phyloP scores from a whole-genome alignment of 2,329 filamentous ascomycete species.

The Sporothrix euskadiensis region DNA sequence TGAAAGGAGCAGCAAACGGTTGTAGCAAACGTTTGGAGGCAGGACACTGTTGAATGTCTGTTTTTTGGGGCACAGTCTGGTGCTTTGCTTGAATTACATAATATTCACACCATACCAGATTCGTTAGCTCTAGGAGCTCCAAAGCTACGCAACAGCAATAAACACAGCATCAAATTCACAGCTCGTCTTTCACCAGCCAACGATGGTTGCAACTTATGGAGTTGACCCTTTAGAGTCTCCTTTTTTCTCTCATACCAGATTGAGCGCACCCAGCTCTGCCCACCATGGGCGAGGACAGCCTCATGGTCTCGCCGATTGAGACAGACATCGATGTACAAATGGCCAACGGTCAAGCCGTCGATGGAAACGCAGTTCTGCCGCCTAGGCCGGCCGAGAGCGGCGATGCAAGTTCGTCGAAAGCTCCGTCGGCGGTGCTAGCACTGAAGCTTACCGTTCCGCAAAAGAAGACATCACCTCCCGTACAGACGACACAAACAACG shows the following conservation, averaged over 20 bases:
- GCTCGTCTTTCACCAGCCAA: background rate
- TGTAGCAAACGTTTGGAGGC: too few species aligned
- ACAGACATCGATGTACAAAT: background rate
- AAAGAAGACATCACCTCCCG: background rate
- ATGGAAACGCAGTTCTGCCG: background rate
- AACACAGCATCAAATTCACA: background rate
- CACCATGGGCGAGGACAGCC: slow-evolving; percentile 8
- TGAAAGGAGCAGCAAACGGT: too few species aligned
- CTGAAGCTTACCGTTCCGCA: background rate
- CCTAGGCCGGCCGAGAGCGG: background rate
- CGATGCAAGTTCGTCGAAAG: background rate
- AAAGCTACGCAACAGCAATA: background rate
- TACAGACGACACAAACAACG: background rate
- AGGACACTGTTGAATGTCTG: background rate
- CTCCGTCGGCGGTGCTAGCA: background rate
- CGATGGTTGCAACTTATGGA: background rate
- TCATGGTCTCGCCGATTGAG: slow-evolving; percentile 23
- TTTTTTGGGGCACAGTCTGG: background rate
- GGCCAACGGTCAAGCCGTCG: slow-evolving; percentile 3
- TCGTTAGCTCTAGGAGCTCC: background rate
- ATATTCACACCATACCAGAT: background rate
- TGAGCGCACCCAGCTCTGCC: background rate
- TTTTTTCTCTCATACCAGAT: too few species aligned
- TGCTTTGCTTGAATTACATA: slow-evolving; percentile 8
- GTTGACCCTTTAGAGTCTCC: background rate